A percentile compares a stretch with the other conserved stretches of the same genome.
Evolutionary conservation across 139 green algal species (phyloP).

Genomic region (Chlorella vulgaris): DNA sequence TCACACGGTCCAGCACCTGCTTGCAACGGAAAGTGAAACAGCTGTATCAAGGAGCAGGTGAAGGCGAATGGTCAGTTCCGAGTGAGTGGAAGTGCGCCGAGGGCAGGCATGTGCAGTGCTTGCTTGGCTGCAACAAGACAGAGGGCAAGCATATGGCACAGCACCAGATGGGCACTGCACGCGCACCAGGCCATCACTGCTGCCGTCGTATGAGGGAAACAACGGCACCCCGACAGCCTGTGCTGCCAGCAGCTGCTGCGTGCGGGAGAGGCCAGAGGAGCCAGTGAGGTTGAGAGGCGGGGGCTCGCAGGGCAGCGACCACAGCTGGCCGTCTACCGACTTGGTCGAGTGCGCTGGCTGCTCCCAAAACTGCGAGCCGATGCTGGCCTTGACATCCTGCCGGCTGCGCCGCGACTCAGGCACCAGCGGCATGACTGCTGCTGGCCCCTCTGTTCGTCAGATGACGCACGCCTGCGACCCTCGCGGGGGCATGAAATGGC

Average conservation of each 20-base stretch:
- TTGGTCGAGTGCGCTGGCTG: conserved; percentile 40
- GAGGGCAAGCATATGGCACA: too few relatives aligned
- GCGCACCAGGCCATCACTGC: conserved; percentile 67
- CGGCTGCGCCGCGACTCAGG: conserved; percentile 60
- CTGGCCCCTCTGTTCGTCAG: background rate
- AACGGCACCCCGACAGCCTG: conserved; percentile 65
- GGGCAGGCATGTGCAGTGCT: too few relatives aligned
- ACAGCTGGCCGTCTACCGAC: conserved; percentile 55
- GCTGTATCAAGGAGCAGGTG: background rate
- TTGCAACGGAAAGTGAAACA: background rate
- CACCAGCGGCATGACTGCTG: conserved; percentile 55
- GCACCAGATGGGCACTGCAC: too few relatives aligned
- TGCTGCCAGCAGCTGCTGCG: conserved; percentile 70
- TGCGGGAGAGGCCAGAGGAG: conserved; percentile 61
- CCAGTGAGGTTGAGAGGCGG: conserved; percentile 53
- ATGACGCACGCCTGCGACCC: too few relatives aligned
- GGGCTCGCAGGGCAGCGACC: conserved; percentile 62
- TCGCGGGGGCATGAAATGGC: too few relatives aligned
- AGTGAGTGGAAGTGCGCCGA: too few relatives aligned
- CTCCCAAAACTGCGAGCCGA: conserved; percentile 78
- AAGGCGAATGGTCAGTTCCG: background rate
- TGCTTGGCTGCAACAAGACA: too few relatives aligned
- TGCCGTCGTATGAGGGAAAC: conserved; percentile 58
- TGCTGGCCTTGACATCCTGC: conserved; percentile 47
- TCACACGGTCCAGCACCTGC: conserved; percentile 78